These are phyloP conservation scores for Cunninghamia lanceolata DNA, from an alignment of 75 land plant genomes.

Conservation along the genomic window DNA sequence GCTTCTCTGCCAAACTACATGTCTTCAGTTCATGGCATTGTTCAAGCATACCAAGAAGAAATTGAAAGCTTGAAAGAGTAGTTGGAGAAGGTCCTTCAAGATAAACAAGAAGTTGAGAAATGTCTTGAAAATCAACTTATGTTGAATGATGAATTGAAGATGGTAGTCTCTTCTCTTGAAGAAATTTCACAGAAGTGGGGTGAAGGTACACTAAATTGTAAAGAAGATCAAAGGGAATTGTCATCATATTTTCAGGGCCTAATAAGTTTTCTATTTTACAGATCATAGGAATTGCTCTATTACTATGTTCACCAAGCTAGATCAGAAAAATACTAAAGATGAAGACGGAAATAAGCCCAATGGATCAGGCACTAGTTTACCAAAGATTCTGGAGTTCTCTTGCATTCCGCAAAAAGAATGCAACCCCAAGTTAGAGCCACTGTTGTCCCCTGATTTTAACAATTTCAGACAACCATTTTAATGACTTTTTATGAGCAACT, in stretches of 20 bases:
- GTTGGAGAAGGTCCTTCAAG: conserved; percentile 23
- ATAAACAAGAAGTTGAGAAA: conserved; percentile 34
- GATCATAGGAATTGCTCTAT: no score
- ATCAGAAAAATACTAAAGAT: no score
- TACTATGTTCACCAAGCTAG: no score
- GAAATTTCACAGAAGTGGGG: conserved; percentile 28
- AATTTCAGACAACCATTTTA: no score
- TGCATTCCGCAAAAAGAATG: no score
- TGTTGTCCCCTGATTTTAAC: no score
- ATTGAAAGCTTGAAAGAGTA: conserved; percentile 29
- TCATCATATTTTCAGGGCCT: conserved; percentile 32
- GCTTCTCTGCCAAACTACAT: conserved; percentile 27
- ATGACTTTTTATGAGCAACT: no score
- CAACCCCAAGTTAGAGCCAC: no score
- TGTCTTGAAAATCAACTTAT: conserved; percentile 21
- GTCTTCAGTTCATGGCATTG: conserved; percentile 17
- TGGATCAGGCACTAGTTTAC: no score
- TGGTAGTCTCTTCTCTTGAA: conserved; percentile 30
- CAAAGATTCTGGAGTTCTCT: no score
- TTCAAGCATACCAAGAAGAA: conserved; percentile 26
- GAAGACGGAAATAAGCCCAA: no score
- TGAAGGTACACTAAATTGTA: conserved; percentile 28
- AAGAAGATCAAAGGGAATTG: conserved; percentile 35
- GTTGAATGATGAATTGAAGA: conserved; percentile 33
- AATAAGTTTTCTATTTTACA: no score